phyloP scores from a whole-genome alignment of 352 stramenopile genomes.

The Thraustochytrium sp. region DNA sequence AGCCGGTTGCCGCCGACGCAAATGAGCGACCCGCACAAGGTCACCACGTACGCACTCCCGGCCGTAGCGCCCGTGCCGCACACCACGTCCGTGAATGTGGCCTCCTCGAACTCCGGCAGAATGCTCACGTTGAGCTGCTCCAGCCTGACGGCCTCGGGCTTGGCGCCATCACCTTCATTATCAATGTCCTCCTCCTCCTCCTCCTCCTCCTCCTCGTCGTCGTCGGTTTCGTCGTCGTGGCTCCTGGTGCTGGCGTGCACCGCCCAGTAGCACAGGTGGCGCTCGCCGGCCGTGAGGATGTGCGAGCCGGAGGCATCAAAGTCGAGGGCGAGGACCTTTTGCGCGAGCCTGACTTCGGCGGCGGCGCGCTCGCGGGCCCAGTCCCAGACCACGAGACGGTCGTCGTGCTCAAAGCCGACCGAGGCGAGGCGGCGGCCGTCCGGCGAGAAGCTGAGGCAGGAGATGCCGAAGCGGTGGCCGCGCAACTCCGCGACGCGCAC shows the following conservation, averaged over 20 bases:
- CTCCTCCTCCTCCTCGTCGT: neutral
- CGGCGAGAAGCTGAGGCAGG: conserved; percentile 68
- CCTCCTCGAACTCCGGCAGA: conserved; percentile 8
- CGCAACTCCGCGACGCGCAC: conserved; percentile 72
- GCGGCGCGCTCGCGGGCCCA: conserved; percentile 45
- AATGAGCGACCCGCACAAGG: conserved; percentile 35
- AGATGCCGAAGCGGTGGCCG: conserved; percentile 69
- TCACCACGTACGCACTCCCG: conserved; percentile 39
- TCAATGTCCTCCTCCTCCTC: neutral
- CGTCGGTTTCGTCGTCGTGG: neutral
- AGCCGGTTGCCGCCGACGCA: conserved; percentile 28
- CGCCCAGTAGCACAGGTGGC: conserved; percentile 45
- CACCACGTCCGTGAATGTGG: conserved; percentile 46
- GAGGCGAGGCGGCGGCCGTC: conserved; percentile 63
- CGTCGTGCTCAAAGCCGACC: conserved; percentile 68
- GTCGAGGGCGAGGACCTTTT: conserved; percentile 66
- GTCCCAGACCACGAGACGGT: conserved; percentile 70
- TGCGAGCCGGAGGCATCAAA: conserved; percentile 65
- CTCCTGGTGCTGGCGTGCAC: neutral
- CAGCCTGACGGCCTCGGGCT: neutral
- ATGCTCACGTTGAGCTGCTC: conserved; percentile 37
- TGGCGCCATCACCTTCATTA: neutral
- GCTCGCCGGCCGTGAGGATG: conserved; percentile 71
- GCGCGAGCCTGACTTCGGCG: neutral
- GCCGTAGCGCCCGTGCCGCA: neutral